phyloP scores from a whole-genome alignment of 208 protist species.

The Leptomonas pyrrhocoris region DNA sequence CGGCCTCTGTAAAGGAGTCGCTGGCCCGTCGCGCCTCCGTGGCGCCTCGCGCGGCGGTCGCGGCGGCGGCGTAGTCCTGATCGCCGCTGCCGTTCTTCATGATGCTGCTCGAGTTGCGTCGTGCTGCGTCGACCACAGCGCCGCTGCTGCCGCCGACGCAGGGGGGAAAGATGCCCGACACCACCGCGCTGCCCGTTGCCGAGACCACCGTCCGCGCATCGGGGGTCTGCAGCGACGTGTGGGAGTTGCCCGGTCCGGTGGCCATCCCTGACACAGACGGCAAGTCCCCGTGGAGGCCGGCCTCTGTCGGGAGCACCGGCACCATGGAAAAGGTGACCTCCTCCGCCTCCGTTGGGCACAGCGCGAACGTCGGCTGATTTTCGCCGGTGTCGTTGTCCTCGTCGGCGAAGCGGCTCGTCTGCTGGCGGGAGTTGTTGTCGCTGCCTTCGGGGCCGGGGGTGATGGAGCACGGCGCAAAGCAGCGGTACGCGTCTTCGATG shows the following conservation, averaged over 20 bases:
- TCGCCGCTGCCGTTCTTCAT: conserved; percentile 10
- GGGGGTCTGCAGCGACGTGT: conserved; percentile 4
- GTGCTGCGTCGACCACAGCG: neutral
- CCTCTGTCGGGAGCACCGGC: conserved; percentile 12
- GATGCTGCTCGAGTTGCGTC: conserved; percentile 4
- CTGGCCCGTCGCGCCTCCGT: conserved; percentile 18
- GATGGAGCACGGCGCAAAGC: neutral
- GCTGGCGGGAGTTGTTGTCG: conserved; percentile 1
- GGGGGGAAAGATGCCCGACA: neutral
- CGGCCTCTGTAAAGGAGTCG: conserved; percentile 22
- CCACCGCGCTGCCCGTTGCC: conserved; percentile 4
- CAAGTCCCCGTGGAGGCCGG: neutral
- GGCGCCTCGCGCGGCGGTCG: conserved; percentile 16
- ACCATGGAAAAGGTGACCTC: conserved; percentile 19
- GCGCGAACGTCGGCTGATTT: neutral
- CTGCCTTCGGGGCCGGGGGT: neutral
- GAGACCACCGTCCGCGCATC: neutral
- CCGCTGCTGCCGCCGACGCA: neutral
- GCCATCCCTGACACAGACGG: neutral
- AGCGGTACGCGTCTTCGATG: neutral
- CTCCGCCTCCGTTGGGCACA: conserved; percentile 7
- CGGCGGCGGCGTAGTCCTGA: conserved; percentile 5
- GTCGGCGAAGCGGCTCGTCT: conserved; percentile 5
- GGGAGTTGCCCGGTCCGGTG: neutral
- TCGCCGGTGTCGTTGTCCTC: neutral